Evolutionary conservation across 2,329 filamentous ascomycete genomes (phyloP), one percentile per base, ranked within the genome.

Genomic region (Coniochaeta hoffmannii): DNA sequence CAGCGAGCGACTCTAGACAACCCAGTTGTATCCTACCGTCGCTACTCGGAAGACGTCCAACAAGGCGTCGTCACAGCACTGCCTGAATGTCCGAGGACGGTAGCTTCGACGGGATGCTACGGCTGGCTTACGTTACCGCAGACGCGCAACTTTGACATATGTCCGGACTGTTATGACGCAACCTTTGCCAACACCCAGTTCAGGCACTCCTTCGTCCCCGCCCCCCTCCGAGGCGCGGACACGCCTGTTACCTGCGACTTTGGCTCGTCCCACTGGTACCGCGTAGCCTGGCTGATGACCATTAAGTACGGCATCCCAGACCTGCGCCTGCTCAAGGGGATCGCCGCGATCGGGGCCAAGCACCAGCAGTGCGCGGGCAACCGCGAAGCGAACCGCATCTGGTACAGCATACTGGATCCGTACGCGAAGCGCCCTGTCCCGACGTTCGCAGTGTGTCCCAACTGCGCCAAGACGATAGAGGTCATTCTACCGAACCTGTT

Each of bases 111-210:
- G 10, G 85, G 85, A 1, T 79, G 85, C 58, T 76, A 86, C 59
- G 90, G 94, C 64, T 97, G 92, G 89, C 84, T 91, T 58, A 92
- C 87, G 0, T 76, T 97, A 4, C 82, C 83, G 4, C 82, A 83
- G 14, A 81, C 85, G 58, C 80, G 85, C 12, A 81, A 82, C 57
- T 88, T 97, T 62, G 83, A 89, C 59, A 87, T 97, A 49, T 97
- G 93, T 63, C 89, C 90, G 0, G 82, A 81, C 12, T 97, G 93
- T 71, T 90, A 89, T 67, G 76, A 80, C 2, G 78, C 79, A 6
- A 81, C 90, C 9, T 90, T 93, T 61, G 78, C 78, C 14, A 75
- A 81, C 24, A 88, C 89, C 0, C 76, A 81, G 19, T 95, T 89
- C 66, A 78, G 83, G 2, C 76, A 81, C 15, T 76, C 83, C 32